These are phyloP conservation scores for Penicillium canariense DNA, from an alignment of 495 filamentous ascomycete genomes.

Conservation along the genomic window DNA sequence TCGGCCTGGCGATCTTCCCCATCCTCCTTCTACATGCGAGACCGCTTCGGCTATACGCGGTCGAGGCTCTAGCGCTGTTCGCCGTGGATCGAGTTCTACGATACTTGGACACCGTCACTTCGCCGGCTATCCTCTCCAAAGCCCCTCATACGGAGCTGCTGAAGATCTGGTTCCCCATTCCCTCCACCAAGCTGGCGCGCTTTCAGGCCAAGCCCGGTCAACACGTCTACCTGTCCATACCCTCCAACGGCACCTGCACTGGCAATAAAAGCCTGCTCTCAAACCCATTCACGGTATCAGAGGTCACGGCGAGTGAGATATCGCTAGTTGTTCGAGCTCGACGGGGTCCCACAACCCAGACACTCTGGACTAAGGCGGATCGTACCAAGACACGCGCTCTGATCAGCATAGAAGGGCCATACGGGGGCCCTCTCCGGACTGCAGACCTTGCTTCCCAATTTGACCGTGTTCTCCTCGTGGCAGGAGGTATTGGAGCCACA, in stretches of 20 bases:
- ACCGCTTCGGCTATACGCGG: conserved; percentile 1
- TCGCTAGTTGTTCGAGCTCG: conserved; percentile 5
- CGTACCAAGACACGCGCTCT: not conserved
- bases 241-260: not conserved
- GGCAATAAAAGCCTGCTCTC: conserved; percentile 1
- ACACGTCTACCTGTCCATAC: conserved; percentile 4
- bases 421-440: not conserved
- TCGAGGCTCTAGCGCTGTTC: conserved; percentile 2
- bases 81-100: conserved; percentile 6
- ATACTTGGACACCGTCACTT: not conserved
- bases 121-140: not conserved
- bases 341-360: conserved; percentile 6
- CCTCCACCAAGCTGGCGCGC: not conserved
- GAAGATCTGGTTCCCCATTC: conserved; percentile 1
- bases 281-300: conserved; percentile 8
- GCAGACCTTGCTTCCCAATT: not conserved
- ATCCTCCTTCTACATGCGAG: conserved; percentile 6
- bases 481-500: conserved; percentile 8
- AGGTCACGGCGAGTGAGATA: not conserved
- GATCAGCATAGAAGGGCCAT: not conserved
- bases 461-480: conserved; percentile 7
- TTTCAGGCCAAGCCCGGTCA: conserved; percentile 1
- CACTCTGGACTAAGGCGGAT: not conserved
- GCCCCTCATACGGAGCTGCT: not conserved
- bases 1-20: not conserved